Base-by-base conservation (phyloP, 1,139 yeast species). In the Yamadazyma trypodendri region DNA sequence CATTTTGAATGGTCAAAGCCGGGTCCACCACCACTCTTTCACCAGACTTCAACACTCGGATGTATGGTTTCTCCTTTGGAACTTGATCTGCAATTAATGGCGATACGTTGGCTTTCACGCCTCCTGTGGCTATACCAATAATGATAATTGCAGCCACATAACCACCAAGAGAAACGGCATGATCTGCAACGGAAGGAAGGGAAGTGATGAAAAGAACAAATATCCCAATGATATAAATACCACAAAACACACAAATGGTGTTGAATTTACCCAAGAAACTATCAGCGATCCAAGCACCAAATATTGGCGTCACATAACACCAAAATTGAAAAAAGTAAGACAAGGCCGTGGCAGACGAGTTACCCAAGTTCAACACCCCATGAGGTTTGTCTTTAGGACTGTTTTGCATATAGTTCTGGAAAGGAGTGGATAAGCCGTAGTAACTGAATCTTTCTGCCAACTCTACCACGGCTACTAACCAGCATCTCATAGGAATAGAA, bases 391-490 rank as follows among this genome's bases (percentile, higher is more conserved):
- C 71, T 37, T 57, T 43, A 16, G 74, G 73, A 23, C 62, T 56
- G 44, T 71, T 58, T 60, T 83, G 88, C 80, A 84, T 81, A 59
- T 84, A 85, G 63, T 86, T 85, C 60, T 80, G 84, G 65, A 85
- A 79, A 15, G 88, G 84, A 44, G 86, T 84, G 35, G 82, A 72
- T 41, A 84, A 68, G 54, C 95, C 94, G 53, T 85, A 86, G 68
- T 81, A 86, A n/a, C 92, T 74, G 58, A 86, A 86, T 51, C 95
- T 76, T 61, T 86, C 95, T 30, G 90, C 79, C 47, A 86, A 76
- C 60, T 86, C 95, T 29, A 86, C 86, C 35, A 84, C 47, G 24
- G 92, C 89, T 36, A 86, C 85, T 41, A 83, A 69, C 80, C 85
- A 86, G 49, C 86, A 80, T 34, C 68, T 55, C 20, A 58, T 31